phyloP scores from a whole-genome alignment of 805 yeast genomes.

The Suhomyces pyralidae region DNA sequence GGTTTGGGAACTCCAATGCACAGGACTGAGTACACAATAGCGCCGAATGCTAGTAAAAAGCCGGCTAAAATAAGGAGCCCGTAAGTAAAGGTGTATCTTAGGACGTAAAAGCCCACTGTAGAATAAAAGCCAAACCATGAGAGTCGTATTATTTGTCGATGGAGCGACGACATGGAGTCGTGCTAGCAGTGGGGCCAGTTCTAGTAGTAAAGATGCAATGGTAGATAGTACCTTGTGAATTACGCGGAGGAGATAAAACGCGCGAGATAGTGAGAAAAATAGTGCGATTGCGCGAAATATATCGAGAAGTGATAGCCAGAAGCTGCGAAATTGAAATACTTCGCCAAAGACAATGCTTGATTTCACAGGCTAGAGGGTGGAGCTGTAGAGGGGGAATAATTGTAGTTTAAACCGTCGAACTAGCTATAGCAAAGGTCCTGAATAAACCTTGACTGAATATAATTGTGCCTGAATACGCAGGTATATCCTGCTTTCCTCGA shows the following conservation, averaged over 20 bases:
- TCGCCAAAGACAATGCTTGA: no score
- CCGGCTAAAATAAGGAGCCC: slow-evolving; percentile 5
- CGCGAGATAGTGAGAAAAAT: background rate
- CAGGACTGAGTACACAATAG: background rate
- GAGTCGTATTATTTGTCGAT: background rate
- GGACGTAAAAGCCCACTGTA: slow-evolving; percentile 3
- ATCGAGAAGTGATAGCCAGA: background rate
- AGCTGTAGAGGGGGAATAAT: no score
- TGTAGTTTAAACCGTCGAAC: no score
- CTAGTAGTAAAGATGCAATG: background rate
- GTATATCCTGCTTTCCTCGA: no score
- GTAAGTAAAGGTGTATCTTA: slow-evolving; percentile 9
- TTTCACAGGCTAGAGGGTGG: no score
- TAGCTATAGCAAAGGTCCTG: no score
- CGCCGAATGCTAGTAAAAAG: background rate
- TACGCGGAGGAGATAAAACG: background rate
- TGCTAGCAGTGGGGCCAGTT: background rate
- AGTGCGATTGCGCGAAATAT: no score
- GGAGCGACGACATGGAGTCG: background rate
- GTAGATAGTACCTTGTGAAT: background rate
- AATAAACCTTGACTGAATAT: no score
- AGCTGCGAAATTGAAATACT: background rate
- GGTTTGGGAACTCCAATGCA: slow-evolving; percentile 1
- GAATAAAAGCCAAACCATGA: background rate
- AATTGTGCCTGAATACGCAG: no score